Evolutionary conservation across 129 eudicot genomes (phyloP).

Genomic region (Artemisia tridentata): DNA sequence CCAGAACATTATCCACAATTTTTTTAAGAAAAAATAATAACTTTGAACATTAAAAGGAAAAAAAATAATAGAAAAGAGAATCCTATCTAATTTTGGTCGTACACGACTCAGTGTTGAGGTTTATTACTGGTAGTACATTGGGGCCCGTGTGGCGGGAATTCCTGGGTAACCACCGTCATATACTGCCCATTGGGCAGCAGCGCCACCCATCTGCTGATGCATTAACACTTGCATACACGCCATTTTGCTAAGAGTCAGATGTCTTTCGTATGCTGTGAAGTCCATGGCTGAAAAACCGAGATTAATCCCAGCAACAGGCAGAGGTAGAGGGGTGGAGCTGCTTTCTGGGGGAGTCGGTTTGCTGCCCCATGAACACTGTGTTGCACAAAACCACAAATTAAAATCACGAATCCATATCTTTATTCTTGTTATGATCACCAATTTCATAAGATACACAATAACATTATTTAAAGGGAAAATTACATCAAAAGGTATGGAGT

Average conservation of each 20-base stretch:
- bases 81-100: slow-evolving; percentile 21
- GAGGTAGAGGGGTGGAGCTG: slow-evolving; percentile 55
- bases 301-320: slow-evolving; percentile 41
- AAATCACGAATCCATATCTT: neutral
- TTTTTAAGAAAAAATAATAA: slow-evolving; percentile 18
- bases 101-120: neutral
- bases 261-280: slow-evolving; percentile 49
- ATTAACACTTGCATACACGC: slow-evolving; percentile 43
- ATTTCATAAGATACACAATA: too few species aligned
- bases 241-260: slow-evolving; percentile 52
- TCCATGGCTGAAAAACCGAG: slow-evolving; percentile 47
- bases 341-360: slow-evolving; percentile 80
- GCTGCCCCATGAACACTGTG: slow-evolving; percentile 76
- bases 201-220: slow-evolving; percentile 47
- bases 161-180: slow-evolving; percentile 69
- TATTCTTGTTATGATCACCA: too few species aligned
- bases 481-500: neutral
- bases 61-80: neutral
- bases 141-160: slow-evolving; percentile 59
- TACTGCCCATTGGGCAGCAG: slow-evolving; percentile 46
- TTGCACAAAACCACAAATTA: slow-evolving; percentile 3
- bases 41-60: slow-evolving; percentile 3
- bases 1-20: too few species aligned
- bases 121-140: slow-evolving; percentile 63
- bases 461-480: too few species aligned